Evolutionary conservation across 2,329 filamentous ascomycete species (phyloP), one percentile per base, ranked within the genome.

Genomic region (Diaporthe ampelina): DNA sequence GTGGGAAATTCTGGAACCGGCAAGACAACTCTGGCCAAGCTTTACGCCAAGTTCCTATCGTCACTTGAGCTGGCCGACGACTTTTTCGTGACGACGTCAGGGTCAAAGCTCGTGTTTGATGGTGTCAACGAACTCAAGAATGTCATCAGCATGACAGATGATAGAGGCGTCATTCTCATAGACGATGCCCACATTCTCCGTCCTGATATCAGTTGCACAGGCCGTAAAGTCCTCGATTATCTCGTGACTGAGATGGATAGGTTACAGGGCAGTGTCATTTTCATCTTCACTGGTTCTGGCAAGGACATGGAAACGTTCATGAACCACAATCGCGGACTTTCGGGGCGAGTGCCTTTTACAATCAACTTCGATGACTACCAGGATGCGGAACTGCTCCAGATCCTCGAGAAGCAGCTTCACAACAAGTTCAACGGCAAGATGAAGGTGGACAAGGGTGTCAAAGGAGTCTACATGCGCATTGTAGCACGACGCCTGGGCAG

Each of bases 241-340:
- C 84, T 96, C 0, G 87, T 95, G 0, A 87, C 92, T 0, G 93
- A 95, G 78, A 89, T 95, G 0, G 94, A 95, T 77, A 94, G 94
- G 68, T 85, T 91, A 1, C 88, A 87, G 0, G 93, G 93, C 0
- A 92, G 93, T 76, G 81, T 95, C 0, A 90, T 92, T 0, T 93
- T 95, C 70, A 86, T 95, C 0, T 84, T 96, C 3, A 93, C 93
- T 0, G 94, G 94, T 0, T 95, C 95, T 81, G 86, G 86, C 63
- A 91, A 91, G 77, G 86, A 94, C 75, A 95, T 96, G 93, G 93
- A 95, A 77, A 87, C 87, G 0, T 94, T 95, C 80, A 94, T 94
- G 65, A 86, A 88, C 0, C 93, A 95, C 81, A 95, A 95, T 21
- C 90, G 90, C 0, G 93, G 94, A 0, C 84, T 95, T 4, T 85